Percentiles rank a stretch among this genome's conserved stretches.
phyloP scores from a whole-genome alignment of 1,139 yeast species.

The Yamadazyma membranifaciens region DNA sequence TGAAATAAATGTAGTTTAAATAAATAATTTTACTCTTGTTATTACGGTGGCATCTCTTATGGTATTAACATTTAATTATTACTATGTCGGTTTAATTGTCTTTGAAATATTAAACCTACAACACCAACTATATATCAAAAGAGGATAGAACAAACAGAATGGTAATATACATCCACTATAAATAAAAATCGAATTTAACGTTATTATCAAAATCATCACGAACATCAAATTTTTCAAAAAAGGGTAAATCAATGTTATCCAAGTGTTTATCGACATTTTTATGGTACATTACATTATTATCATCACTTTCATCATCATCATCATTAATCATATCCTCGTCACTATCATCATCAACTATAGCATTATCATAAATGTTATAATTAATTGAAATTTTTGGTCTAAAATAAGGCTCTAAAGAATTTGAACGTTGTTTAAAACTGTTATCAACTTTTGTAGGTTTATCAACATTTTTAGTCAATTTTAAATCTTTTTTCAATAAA shows the following conservation, averaged over 20 bases:
- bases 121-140: too few relatives aligned
- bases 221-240: slow-evolving; percentile 6
- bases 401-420: slow-evolving; percentile 18
- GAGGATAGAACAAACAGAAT: too few relatives aligned
- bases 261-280: too few relatives aligned
- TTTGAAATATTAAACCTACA: too few relatives aligned
- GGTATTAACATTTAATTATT: too few relatives aligned
- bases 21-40: neutral
- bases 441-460: too few relatives aligned
- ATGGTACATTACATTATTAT: neutral
- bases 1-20: neutral
- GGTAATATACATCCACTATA: slow-evolving; percentile 6
- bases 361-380: slow-evolving; percentile 13
- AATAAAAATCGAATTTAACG: slow-evolving; percentile 14
- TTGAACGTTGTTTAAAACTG: slow-evolving; percentile 10
- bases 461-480: neutral
- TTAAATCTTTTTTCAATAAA: neutral
- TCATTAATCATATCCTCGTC: slow-evolving; percentile 12
- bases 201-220: slow-evolving; percentile 22
- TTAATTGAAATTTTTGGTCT: slow-evolving; percentile 11
- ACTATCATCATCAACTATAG: slow-evolving; percentile 18
- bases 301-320: slow-evolving; percentile 5
- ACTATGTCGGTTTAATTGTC: too few relatives aligned
- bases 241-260: slow-evolving; percentile 6
- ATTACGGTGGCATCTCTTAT: too few relatives aligned